Percentiles rank a stretch among this genome's conserved stretches.
These are phyloP conservation scores for Puccinia coronata DNA, from an alignment of 1,284 basidiomycete genomes.

Conservation along the genomic window DNA sequence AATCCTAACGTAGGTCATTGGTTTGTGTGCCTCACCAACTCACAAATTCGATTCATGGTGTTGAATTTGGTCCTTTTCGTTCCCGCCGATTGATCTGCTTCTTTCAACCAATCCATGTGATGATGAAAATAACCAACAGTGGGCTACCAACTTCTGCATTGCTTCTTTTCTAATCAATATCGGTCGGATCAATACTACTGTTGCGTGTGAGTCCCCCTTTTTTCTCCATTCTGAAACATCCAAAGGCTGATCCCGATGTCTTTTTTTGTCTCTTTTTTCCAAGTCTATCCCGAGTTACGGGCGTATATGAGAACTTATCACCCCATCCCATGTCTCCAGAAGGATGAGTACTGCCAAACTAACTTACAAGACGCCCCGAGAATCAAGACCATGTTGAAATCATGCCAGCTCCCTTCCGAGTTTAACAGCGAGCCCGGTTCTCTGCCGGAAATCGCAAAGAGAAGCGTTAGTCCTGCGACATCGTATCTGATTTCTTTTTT, in stretches of 20 bases:
- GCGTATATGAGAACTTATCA: conserved; percentile 78
- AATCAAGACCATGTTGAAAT: conserved; percentile 74
- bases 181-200: conserved; percentile 89
- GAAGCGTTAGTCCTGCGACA: conserved; percentile 22
- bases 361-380: conserved; percentile 79
- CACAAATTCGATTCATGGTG: too few relatives aligned
- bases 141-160: conserved; percentile 44
- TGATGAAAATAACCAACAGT: neutral
- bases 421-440: conserved; percentile 68
- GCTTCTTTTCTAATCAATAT: conserved; percentile 73
- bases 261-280: conserved; percentile 36
- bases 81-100: too few relatives aligned
- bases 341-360: conserved; percentile 65
- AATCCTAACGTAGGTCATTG: conserved; percentile 39
- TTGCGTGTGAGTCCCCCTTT: conserved; percentile 72
- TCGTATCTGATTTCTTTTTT: neutral
- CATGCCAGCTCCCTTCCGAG: conserved; percentile 73
- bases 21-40: too few relatives aligned
- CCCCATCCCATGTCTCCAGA: conserved; percentile 76
- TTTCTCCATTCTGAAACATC: neutral
- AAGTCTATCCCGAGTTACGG: conserved; percentile 70
- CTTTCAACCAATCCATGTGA: neutral
- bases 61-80: too few relatives aligned
- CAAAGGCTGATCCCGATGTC: neutral
- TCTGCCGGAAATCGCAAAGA: conserved; percentile 54